Evolutionary conservation across 352 stramenopile genomes (phyloP).

Genomic region (Globisporangium echinulatum): DNA sequence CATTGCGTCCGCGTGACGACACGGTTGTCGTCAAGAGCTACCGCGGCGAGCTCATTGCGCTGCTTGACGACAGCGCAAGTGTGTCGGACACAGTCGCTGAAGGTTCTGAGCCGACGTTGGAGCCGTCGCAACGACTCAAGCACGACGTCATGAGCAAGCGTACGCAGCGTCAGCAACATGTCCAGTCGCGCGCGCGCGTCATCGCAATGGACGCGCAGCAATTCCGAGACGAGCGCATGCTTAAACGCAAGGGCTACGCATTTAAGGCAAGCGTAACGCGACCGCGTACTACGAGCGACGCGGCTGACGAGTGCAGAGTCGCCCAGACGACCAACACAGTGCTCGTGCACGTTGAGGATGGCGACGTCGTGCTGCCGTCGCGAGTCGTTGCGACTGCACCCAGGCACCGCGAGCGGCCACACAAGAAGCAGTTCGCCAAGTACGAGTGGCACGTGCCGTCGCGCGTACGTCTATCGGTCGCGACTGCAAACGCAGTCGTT

Average conservation of each 20-base stretch:
- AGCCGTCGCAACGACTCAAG: no score
- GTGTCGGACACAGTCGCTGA: neutral
- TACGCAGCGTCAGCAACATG: slow-evolving; percentile 13
- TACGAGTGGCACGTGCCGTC: slow-evolving; percentile 17
- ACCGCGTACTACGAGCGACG: neutral
- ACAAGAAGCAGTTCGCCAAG: slow-evolving; percentile 17
- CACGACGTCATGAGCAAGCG: no score
- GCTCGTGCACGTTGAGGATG: slow-evolving; percentile 27
- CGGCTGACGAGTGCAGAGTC: neutral
- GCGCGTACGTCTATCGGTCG: neutral
- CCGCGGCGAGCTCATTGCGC: slow-evolving; percentile 38
- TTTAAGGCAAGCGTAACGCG: neutral
- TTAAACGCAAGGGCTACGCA: neutral
- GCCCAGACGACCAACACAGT: slow-evolving; percentile 11
- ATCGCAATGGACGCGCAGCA: slow-evolving; percentile 59
- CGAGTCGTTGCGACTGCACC: slow-evolving; percentile 22
- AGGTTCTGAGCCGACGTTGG: no score
- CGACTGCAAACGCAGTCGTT: neutral
- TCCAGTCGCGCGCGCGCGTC: slow-evolving; percentile 42
- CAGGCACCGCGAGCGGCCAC: slow-evolving; percentile 19
- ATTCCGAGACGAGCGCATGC: neutral
- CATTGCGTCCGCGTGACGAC: slow-evolving; percentile 16
- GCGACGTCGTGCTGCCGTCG: slow-evolving; percentile 24
- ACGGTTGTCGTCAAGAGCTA: slow-evolving; percentile 42
- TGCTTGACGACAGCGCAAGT: slow-evolving; percentile 8